Evolutionary conservation across 1,139 yeast species (phyloP).

Genomic region (Blastobotrys arbuscula): DNA sequence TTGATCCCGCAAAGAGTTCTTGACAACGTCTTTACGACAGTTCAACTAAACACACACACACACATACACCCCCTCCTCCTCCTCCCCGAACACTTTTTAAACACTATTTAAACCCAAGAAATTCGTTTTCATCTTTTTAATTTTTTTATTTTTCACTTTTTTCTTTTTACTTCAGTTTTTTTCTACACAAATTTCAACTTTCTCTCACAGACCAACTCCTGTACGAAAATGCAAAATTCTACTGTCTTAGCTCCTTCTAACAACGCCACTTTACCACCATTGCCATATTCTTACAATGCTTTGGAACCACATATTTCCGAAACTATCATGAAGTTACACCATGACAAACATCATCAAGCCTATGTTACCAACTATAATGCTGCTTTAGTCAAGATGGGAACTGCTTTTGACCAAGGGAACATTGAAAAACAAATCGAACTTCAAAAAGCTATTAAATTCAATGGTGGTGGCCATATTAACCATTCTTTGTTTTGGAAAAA

Average conservation of each 20-base stretch:
- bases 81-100: too few species aligned
- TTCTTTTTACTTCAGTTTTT: too few species aligned
- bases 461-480: constrained; percentile 89
- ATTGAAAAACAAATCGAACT: constrained; percentile 58
- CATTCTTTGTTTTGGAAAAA: constrained; percentile 85
- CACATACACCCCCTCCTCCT: too few species aligned
- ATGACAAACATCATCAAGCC: constrained; percentile 88
- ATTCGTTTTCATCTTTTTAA: too few species aligned
- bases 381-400: constrained; percentile 68
- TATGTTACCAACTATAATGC: constrained; percentile 82
- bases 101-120: background rate
- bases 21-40: too few species aligned
- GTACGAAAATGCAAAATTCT: too few species aligned
- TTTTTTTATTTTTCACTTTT: too few species aligned
- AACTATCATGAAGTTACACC: constrained; percentile 76
- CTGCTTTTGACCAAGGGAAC: constrained; percentile 59
- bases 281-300: constrained; percentile 30
- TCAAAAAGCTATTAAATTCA: constrained; percentile 78
- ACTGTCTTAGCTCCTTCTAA: too few species aligned
- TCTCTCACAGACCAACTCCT: too few species aligned
- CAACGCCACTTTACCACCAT: constrained; percentile 15
- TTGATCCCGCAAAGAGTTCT: too few species aligned
- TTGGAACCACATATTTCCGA: constrained; percentile 86
- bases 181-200: too few species aligned
- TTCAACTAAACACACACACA: too few species aligned